Conservation (phyloP, 192 early-diverging fungal species). For the Coemansia sp. region DNA sequence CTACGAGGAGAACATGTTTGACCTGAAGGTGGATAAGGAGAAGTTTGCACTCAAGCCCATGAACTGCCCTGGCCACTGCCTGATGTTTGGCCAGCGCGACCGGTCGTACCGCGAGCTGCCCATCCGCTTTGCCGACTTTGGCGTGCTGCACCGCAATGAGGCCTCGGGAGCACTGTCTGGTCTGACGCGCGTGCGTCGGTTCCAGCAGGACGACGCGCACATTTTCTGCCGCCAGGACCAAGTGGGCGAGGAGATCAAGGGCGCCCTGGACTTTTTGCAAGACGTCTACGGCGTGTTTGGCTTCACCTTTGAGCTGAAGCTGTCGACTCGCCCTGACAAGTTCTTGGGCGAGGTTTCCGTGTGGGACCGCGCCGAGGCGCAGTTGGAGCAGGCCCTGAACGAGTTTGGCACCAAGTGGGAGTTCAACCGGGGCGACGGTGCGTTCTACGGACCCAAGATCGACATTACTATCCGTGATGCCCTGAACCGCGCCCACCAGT, state of each 20-base stretch:
- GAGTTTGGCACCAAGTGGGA: constrained; percentile 83
- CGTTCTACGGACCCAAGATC: constrained; percentile 99
- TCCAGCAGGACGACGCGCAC: constrained; percentile 99
- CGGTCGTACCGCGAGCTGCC: constrained; percentile 97
- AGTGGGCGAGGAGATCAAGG: constrained; percentile 81
- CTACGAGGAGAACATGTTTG: constrained; percentile 98
- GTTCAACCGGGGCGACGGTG: constrained; percentile 94
- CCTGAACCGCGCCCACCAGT: constrained; percentile 88
- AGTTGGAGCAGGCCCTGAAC: constrained; percentile 75
- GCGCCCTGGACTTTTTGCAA: constrained; percentile 85
- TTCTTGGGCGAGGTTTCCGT: constrained; percentile 86
- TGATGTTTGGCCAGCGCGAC: constrained; percentile 93
- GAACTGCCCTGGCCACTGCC: constrained; percentile 99
- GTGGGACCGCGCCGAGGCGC: constrained; percentile 93
- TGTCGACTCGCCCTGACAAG: constrained; percentile 97
- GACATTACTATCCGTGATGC: constrained; percentile 97
- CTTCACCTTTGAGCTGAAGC: constrained; percentile 86
- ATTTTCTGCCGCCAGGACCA: constrained; percentile 95
- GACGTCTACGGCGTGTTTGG: constrained; percentile 94
- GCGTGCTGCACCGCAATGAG: constrained; percentile 95
- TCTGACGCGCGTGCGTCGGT: constrained; percentile 95
- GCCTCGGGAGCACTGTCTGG: constrained; percentile 93
- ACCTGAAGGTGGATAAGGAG: constrained; percentile 94
- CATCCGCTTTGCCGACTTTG: constrained; percentile 95
- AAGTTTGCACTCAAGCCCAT: constrained; percentile 98